Evolutionary conservation across 2,329 filamentous ascomycete species (phyloP), one percentile per base, ranked within the genome.

Genomic region (Cadophora luteo-olivacea): DNA sequence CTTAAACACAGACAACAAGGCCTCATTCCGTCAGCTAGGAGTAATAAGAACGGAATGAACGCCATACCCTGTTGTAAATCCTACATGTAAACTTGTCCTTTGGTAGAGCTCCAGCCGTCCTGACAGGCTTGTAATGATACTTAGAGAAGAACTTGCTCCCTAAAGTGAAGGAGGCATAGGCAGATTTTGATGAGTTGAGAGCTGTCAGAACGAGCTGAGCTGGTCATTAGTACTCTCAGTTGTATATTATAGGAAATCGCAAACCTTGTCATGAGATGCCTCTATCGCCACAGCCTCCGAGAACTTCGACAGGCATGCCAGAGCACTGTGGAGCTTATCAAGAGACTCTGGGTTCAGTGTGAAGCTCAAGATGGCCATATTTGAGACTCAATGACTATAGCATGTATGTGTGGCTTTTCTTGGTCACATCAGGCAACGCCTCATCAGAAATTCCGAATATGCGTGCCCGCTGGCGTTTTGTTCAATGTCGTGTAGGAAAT

Each of bases 151-250:
- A 94, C 49, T 87, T 85, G 72, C 82, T 86, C 51, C 87, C 85
- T 54, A 90, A 88, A 8, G 86, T 86, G 75, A 93, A 90, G 68
- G 90, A 91, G 32, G 90, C 89, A 78, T 94, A 94, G 22, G 91
- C 91, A 4, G 92, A 93, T 76, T 92, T 93, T 66, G 92, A 92
- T n/a, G 87, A 86, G 78, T 95, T 95, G 71, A 95, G 82, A 16
- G 92, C 89, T 16, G 91, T 93, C 65, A 95, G 83, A 4, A 90
- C 84, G 72, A 95, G 85, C 92, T 92, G 70, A 25, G 38, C 4
- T 11, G 36, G 36, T 6, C 16, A 63, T 67, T 14, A 68, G 64
- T 41, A 61, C 60, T 57, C 4, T 6, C 19, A 19, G 1, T 1
- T 19, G 8, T 24, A n/a, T 49, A 58, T 3, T 4, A 32, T 9